Base-by-base conservation (phyloP, 768 basidiomycete species). In the Boletus insuetus region DNA sequence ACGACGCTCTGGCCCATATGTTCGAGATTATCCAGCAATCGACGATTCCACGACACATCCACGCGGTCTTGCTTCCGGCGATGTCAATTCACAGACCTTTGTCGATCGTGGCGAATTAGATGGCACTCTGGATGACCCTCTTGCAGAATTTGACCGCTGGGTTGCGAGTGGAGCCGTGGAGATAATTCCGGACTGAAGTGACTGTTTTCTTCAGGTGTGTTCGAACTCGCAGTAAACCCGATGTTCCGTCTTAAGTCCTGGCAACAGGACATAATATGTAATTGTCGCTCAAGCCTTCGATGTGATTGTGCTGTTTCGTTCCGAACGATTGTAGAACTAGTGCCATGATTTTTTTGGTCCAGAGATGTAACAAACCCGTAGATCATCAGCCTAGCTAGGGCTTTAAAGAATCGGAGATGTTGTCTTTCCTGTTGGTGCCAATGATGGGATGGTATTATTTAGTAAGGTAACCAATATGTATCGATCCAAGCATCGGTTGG, bases 71-170 rank as follows among this genome's bases (percentile, higher is more conserved):
- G 34, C 34, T 34, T 54, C 29, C 9, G 14, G 5, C 22, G 34
- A 14, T 35, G 20, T 49, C 53, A 20, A 37, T 22, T 17, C 49
- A 35, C 37, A 37, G 19, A 35, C 12, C 14, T 29, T 34, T 13
- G 17, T 34, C 47, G 46, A 53, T 20, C 11, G 39, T 13, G 37
- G 34, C 12, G 45, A 51, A n/a, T 29, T 8, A 17, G 44, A 53
- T 7, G 65, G 62, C 20, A 60, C 64, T 13, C 42, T 45, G 32
- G 64, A 65, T n/a, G 80, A 86, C 46, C 78, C 83, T 47, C 76
- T 87, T 46, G 84, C 80, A 6, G 85, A 86, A 58, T 75, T 91
- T 29, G 84, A 88, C 55, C 81, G 76, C 43, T 91, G 85, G 85
- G 67, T 90, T 60, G 74, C 80, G 31, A 87, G 87, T 63, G 85